Conservation (phyloP, 192 early-diverging fungal genomes). For the Rhizophagus sp. region DNA sequence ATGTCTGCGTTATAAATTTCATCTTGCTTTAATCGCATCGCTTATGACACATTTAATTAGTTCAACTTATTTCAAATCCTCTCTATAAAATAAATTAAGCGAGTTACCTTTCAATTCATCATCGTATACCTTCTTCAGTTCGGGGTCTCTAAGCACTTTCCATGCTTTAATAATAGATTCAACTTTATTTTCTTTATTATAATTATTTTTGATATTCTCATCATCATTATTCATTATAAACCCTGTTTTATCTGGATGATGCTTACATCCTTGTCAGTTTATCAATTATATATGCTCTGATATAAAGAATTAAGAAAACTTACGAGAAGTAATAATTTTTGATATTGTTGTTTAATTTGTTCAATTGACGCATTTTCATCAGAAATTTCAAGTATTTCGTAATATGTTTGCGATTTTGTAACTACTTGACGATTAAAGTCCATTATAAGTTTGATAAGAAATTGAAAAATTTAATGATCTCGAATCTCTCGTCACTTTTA, state of each 20-base stretch:
- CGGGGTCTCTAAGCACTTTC: conserved; percentile 51
- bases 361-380: conserved; percentile 39
- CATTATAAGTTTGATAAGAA: neutral
- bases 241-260: conserved; percentile 30
- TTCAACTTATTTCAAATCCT: too few relatives aligned
- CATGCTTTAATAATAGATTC: conserved; percentile 55
- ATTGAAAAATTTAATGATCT: neutral
- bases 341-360: conserved; percentile 57
- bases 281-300: neutral
- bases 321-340: conserved; percentile 55
- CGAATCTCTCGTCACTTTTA: too few relatives aligned
- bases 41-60: neutral
- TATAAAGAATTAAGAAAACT: neutral
- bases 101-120: conserved; percentile 44
- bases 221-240: neutral
- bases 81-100: neutral
- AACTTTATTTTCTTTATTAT: conserved; percentile 24
- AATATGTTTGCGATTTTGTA: conserved; percentile 34
- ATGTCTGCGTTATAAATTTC: conserved; percentile 72
- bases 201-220: neutral
- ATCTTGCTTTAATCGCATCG: conserved; percentile 38
- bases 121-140: conserved; percentile 54
- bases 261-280: neutral
- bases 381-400: conserved; percentile 54
- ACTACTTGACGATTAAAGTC: neutral